Conservation (phyloP, 2,329 filamentous ascomycete species). For the Zasmidium angulare region DNA sequence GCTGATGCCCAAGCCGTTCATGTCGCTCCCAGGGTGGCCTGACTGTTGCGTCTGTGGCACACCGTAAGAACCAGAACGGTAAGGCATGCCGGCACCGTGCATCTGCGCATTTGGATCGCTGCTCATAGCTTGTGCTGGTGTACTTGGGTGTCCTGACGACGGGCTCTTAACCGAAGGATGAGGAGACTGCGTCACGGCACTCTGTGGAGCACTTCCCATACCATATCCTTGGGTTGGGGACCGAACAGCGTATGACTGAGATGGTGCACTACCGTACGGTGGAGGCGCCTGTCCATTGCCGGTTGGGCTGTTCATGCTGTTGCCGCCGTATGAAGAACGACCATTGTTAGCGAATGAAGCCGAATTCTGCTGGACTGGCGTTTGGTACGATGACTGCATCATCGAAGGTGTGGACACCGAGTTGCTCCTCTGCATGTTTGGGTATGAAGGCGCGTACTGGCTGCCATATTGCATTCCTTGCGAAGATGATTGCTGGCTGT, state of each 20-base stretch:
- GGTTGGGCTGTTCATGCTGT: slow-evolving; percentile 25
- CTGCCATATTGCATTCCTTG: slow-evolving; percentile 29
- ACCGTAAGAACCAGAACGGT: slow-evolving; percentile 21
- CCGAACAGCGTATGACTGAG: slow-evolving; percentile 31
- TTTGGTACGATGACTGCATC: slow-evolving; percentile 29
- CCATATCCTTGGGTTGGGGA: slow-evolving; percentile 32
- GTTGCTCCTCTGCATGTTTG: slow-evolving; percentile 27
- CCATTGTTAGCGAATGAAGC: slow-evolving; percentile 26
- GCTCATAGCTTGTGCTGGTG: slow-evolving; percentile 5
- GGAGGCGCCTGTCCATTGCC: slow-evolving; percentile 28
- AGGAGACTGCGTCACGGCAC: slow-evolving; percentile 31
- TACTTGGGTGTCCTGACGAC: slow-evolving; percentile 20
- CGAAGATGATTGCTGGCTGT: slow-evolving; percentile 23
- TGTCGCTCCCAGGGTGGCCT: slow-evolving; percentile 24
- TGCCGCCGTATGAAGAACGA: slow-evolving; percentile 27
- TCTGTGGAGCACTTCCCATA: slow-evolving; percentile 29
- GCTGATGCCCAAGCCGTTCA: slow-evolving; percentile 33
- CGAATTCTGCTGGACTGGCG: slow-evolving; percentile 25
- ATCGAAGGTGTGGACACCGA: slow-evolving; percentile 28
- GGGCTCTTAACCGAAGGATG: slow-evolving; percentile 31
- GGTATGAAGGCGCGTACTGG: slow-evolving; percentile 29
- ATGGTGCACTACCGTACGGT: slow-evolving; percentile 25
- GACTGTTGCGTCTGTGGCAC: slow-evolving; percentile 26
- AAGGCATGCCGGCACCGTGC: slow-evolving; percentile 25
- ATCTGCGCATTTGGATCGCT: slow-evolving; percentile 19